Evolutionary conservation across 345 rosid species (phyloP).

Genomic region (Combretum micranthum): DNA sequence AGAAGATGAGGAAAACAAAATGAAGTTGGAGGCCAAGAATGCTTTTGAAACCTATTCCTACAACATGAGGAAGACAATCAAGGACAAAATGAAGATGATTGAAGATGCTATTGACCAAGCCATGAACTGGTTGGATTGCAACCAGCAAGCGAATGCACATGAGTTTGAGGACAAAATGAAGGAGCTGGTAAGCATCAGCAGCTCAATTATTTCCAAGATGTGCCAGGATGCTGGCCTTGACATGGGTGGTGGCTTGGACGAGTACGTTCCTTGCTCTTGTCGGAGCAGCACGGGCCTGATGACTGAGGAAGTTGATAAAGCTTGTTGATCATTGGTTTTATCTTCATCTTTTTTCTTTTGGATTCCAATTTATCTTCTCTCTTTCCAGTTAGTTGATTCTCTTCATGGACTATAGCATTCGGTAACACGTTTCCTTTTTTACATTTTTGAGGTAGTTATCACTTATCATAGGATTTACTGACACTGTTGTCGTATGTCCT

Average conservation of each 20-base stretch:
- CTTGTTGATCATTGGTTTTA: too few relatives aligned
- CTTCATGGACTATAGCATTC: too few relatives aligned
- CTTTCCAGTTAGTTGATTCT: too few relatives aligned
- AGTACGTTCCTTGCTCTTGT: slow-evolving; percentile 16
- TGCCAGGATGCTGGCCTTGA: slow-evolving; percentile 11
- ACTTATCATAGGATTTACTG: too few relatives aligned
- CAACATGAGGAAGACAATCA: slow-evolving; percentile 10
- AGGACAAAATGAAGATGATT: slow-evolving; percentile 9
- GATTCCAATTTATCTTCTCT: too few relatives aligned
- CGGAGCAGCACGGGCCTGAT: slow-evolving; percentile 47
- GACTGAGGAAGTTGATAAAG: slow-evolving; percentile 56
- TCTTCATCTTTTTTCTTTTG: too few relatives aligned
- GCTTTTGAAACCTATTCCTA: slow-evolving; percentile 3
- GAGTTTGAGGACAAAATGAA: slow-evolving; percentile 11
- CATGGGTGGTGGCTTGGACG: slow-evolving; percentile 13
- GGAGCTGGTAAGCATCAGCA: slow-evolving; percentile 10
- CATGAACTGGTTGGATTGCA: slow-evolving; percentile 2
- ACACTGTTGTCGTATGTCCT: too few relatives aligned
- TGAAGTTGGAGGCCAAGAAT: slow-evolving; percentile 9
- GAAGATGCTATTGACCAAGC: slow-evolving; percentile 8
- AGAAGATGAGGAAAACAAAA: slow-evolving; percentile 6
- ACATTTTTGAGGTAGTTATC: too few relatives aligned
- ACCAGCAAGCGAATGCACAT: slow-evolving; percentile 8
- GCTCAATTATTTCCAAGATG: slow-evolving; percentile 14
- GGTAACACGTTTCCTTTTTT: too few relatives aligned